phyloP scores from a whole-genome alignment of 148 eudicot species.

The Heliamphora exappendiculata region DNA sequence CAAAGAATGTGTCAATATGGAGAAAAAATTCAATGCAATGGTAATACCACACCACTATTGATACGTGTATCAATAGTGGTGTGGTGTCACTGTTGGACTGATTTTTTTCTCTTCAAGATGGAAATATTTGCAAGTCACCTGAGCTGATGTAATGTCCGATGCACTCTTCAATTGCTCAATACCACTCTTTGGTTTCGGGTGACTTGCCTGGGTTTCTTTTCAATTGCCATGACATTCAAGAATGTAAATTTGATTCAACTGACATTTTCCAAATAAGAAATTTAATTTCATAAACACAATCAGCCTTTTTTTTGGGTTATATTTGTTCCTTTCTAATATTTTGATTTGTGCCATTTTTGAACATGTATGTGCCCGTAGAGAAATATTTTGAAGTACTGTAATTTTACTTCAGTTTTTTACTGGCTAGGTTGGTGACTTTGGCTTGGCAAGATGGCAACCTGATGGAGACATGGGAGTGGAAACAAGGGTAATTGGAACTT shows the following conservation, averaged over 20 bases:
- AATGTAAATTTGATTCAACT: background rate
- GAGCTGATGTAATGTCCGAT: background rate
- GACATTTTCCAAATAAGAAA: background rate
- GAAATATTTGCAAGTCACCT: background rate
- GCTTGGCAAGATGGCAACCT: slow-evolving; percentile 40
- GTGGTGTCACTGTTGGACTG: no score
- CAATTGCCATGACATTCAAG: background rate
- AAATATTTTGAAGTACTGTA: background rate
- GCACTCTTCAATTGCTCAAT: background rate
- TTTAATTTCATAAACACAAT: background rate
- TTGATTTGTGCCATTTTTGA: background rate
- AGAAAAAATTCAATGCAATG: no score
- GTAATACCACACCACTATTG: no score
- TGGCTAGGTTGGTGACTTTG: slow-evolving; percentile 33
- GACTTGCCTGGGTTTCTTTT: background rate
- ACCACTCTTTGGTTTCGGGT: background rate
- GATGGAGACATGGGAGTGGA: slow-evolving; percentile 34
- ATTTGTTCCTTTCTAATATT: background rate
- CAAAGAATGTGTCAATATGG: no score
- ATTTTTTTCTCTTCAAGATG: background rate
- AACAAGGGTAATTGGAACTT: slow-evolving; percentile 36
- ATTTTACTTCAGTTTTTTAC: background rate
- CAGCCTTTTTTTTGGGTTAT: background rate
- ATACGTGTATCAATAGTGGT: no score
- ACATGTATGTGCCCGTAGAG: background rate